phyloP scores from a whole-genome alignment of 805 yeast species.

The Sugiyamaella lignohabitans region DNA sequence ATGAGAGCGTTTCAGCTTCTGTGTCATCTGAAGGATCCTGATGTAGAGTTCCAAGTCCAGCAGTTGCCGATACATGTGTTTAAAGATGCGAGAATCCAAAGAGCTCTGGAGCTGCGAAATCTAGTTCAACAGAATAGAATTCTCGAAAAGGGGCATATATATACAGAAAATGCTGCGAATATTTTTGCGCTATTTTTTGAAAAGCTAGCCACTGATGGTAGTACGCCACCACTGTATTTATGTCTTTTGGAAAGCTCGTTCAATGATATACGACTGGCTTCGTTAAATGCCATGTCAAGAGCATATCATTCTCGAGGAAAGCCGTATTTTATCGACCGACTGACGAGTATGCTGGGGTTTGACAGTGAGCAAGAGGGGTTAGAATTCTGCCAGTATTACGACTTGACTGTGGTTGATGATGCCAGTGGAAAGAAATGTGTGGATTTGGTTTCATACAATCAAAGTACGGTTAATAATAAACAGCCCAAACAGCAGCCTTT shows the following conservation, averaged over 20 bases:
- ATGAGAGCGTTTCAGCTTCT: conserved; percentile 82
- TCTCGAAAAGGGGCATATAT: conserved; percentile 37
- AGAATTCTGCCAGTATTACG: conserved; percentile 58
- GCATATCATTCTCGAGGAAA: conserved; percentile 66
- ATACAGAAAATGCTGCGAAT: conserved; percentile 52
- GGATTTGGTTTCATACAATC: conserved; percentile 36
- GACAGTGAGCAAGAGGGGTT: conserved; percentile 49
- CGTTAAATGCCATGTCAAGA: conserved; percentile 58
- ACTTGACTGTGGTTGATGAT: conserved; percentile 42
- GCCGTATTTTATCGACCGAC: conserved; percentile 46
- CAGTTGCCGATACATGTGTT: conserved; percentile 54
- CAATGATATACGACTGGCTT: conserved; percentile 70
- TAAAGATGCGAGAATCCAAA: conserved; percentile 51
- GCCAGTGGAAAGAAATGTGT: conserved; percentile 26
- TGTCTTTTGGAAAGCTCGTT: conserved; percentile 75
- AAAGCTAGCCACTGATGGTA: conserved; percentile 37
- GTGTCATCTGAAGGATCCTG: conserved; percentile 77
- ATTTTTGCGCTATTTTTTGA: conserved; percentile 60
- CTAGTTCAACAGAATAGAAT: conserved; percentile 55
- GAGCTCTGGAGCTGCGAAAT: conserved; percentile 65
- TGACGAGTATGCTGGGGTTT: conserved; percentile 56
- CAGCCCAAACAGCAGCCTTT: conserved; percentile 44
- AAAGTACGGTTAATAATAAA: conserved; percentile 32
- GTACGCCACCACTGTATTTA: conserved; percentile 54
- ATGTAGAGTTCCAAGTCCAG: conserved; percentile 70